These are phyloP conservation scores for Porcisia deanei DNA, from an alignment of 208 protist species.

Conservation along the genomic window DNA sequence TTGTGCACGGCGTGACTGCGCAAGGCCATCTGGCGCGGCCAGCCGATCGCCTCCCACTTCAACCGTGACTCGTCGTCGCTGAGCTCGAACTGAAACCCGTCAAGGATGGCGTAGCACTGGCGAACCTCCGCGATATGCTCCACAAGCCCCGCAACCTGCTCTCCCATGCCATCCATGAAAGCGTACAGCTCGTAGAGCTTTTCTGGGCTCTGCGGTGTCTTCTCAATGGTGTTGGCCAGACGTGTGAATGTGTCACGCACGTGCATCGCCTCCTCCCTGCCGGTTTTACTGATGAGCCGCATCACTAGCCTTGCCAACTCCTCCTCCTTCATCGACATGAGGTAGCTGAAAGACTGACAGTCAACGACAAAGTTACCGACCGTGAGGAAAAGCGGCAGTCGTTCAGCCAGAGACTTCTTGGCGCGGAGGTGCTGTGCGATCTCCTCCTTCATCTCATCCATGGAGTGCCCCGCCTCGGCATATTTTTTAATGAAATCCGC, in stretches of 20 bases:
- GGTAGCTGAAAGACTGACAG: constrained; percentile 92
- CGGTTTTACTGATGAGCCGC: constrained; percentile 89
- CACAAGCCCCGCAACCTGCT: constrained; percentile 74
- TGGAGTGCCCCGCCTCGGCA: constrained; percentile 79
- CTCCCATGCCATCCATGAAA: constrained; percentile 88
- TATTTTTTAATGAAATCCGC: constrained; percentile 87
- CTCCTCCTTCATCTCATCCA: constrained; percentile 93
- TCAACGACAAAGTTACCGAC: constrained; percentile 96
- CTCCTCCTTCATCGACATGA: constrained; percentile 94
- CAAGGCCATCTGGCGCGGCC: constrained; percentile 90
- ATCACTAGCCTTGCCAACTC: constrained; percentile 93
- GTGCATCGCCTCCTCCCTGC: constrained; percentile 66
- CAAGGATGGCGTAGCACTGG: constrained; percentile 93
- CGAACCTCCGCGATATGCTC: constrained; percentile 88
- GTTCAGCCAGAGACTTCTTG: constrained; percentile 88
- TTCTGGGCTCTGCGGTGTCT: constrained; percentile 86
- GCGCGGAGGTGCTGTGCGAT: constrained; percentile 88
- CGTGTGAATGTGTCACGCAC: constrained; percentile 88
- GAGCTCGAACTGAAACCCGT: constrained; percentile 93
- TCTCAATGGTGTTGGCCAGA: constrained; percentile 81
- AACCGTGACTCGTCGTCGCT: constrained; percentile 93
- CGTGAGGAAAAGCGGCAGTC: constrained; percentile 89
- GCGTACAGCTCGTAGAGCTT: constrained; percentile 91
- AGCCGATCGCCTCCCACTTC: constrained; percentile 94
- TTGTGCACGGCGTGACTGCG: constrained; percentile 75